Evolutionary conservation across 2,329 filamentous ascomycete species (phyloP).

Genomic region (Penicillium vulpinum): DNA sequence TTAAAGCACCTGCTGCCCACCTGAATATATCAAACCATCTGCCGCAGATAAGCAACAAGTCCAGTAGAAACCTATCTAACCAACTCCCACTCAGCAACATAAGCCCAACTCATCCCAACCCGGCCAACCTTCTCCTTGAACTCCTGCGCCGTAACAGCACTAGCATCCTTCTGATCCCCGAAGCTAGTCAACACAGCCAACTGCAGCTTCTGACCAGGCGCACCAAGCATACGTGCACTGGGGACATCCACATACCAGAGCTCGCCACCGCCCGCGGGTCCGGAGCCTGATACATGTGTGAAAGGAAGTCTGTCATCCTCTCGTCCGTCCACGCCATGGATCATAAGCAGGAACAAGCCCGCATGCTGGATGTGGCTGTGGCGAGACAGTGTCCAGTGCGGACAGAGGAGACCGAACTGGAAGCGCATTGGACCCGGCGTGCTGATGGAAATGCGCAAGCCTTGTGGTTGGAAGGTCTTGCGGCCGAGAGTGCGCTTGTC

Average conservation of each 20-base stretch:
- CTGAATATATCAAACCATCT: not conserved
- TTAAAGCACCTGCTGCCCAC: not conserved
- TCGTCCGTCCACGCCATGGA: slow-evolving; percentile 66
- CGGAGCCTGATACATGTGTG: slow-evolving; percentile 48
- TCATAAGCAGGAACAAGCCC: slow-evolving; percentile 67
- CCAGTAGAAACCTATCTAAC: slow-evolving; percentile 27
- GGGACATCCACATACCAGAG: slow-evolving; percentile 79
- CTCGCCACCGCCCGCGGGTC: slow-evolving; percentile 64
- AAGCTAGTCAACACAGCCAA: slow-evolving; percentile 63
- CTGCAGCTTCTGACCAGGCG: slow-evolving; percentile 66
- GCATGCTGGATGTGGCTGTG: slow-evolving; percentile 60
- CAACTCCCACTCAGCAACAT: slow-evolving; percentile 57
- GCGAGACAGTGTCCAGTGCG: slow-evolving; percentile 73
- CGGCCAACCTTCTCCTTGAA: slow-evolving; percentile 51
- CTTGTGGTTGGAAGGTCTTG: slow-evolving; percentile 62
- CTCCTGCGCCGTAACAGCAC: slow-evolving; percentile 53
- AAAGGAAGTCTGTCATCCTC: slow-evolving; percentile 70
- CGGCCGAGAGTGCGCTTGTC: slow-evolving; percentile 54
- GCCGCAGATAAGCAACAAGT: not conserved
- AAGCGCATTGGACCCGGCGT: slow-evolving; percentile 66
- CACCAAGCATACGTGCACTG: slow-evolving; percentile 63
- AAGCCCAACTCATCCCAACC: slow-evolving; percentile 51
- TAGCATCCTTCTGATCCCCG: slow-evolving; percentile 50
- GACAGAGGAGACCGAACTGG: slow-evolving; percentile 75
- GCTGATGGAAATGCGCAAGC: slow-evolving; percentile 61